Percentiles rank a stretch among this genome's conserved stretches.
phyloP scores from a whole-genome alignment of 768 basidiomycete species.

The Baorangia bicolor region DNA sequence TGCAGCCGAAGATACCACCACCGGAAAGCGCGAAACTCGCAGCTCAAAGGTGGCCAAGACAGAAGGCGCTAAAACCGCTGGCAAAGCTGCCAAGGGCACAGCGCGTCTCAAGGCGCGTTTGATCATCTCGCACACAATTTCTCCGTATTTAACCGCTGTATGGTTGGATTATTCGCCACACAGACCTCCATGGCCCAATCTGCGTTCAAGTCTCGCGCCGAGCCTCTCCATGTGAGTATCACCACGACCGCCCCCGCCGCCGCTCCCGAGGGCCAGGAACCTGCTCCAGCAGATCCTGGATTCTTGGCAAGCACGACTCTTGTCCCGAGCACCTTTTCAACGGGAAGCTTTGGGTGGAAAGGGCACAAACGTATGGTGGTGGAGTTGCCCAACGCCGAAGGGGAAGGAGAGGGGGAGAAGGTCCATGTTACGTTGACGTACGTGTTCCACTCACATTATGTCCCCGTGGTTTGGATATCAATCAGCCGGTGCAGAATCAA shows the following conservation, averaged over 20 bases:
- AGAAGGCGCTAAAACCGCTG: constrained; percentile 31
- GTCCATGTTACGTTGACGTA: constrained; percentile 76
- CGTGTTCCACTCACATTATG: constrained; percentile 30
- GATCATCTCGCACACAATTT: background rate
- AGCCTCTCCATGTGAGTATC: constrained; percentile 66
- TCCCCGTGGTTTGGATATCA: background rate
- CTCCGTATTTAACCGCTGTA: constrained; percentile 1
- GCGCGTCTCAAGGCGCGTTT: constrained; percentile 45
- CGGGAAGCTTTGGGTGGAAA: constrained; percentile 87
- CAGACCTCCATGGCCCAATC: constrained; percentile 49
- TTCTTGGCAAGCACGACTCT: constrained; percentile 58
- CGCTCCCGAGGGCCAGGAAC: constrained; percentile 30
- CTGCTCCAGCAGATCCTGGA: constrained; percentile 52
- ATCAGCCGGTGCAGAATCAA: constrained; percentile 53
- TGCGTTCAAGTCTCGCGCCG: constrained; percentile 61
- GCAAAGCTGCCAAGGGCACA: constrained; percentile 38
- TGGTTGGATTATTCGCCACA: background rate
- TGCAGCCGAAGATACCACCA: constrained; percentile 35
- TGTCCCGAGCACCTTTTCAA: constrained; percentile 58
- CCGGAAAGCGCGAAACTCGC: constrained; percentile 39
- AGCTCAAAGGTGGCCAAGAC: constrained; percentile 54
- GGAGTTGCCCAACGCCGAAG: constrained; percentile 54
- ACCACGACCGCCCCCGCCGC: constrained; percentile 69
- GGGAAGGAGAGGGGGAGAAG: constrained; percentile 51
- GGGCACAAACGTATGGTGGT: constrained; percentile 66